Base-by-base conservation (phyloP, 805 yeast species). In the Nakazawaea sp. region DNA sequence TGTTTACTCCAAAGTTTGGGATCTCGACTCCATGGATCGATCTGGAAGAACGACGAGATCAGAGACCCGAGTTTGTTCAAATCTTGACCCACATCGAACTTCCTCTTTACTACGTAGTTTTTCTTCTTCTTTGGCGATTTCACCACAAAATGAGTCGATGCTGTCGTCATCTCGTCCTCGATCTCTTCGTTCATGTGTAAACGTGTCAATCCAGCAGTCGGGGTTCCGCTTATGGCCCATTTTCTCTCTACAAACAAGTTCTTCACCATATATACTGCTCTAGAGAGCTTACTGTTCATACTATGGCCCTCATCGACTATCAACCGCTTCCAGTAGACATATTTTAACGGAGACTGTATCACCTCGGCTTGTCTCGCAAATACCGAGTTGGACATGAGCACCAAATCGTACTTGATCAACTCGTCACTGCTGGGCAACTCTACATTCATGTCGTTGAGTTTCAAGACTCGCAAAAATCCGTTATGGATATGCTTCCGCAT, bases 151-250 rank as follows among this genome's bases (percentile, higher is more conserved):
- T n/a, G n/a, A 16, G 24, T 24, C 10, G 20, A 11, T 3, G 12
- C 12, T 15, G 23, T 24, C n/a, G 12, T 1, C 4, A 23, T 33
- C 4, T 33, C 21, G 21, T 54, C 59, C 23, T 47, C 50, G 9
- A 45, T 40, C 12, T 54, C 60, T 35, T 58, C 55, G 37, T 56
- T 60, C 43, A 78, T 68, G 44, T 75, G 72, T 6, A 77, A 50
- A 30, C 66, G 68, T 0, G 87, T 78, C 36, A 81, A 57, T 0
- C 89, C 89, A 0, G 82, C 68, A 0, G 87, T 80, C 4, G 88
- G 88, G 0, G 89, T 81, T 21, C 89, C 88, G 0, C 83, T 75
- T 1, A 81, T 84, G 0, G 79, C 77, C 89, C 89, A 81, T 42
- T 72, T 66, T 35, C 86, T 62, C 48, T 81, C 89, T 7, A 72